Conservation (phyloP, 345 rosid genomes). For the Brassica cretica region DNA sequence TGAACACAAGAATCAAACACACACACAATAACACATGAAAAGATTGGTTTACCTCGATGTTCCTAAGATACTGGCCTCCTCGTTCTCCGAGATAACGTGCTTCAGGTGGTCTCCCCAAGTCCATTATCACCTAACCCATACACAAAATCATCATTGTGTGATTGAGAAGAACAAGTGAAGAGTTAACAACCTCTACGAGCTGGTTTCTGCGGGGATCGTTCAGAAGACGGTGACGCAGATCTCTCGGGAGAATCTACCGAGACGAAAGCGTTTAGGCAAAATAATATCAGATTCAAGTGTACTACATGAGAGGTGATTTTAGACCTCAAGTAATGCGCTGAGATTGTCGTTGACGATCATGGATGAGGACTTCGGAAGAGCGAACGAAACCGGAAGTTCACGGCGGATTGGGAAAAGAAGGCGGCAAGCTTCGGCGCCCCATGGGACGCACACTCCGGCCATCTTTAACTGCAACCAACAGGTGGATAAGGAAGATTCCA, state of each 20-base stretch:
- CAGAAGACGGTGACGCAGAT: slow-evolving; percentile 48
- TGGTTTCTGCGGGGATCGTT: slow-evolving; percentile 53
- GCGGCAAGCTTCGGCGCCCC: slow-evolving; percentile 26
- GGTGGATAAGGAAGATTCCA: slow-evolving; percentile 23
- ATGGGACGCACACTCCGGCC: slow-evolving; percentile 34
- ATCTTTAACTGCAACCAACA: slow-evolving; percentile 13
- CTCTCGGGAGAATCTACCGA: slow-evolving; percentile 58
- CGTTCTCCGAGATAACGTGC: slow-evolving; percentile 65
- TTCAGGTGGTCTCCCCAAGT: slow-evolving; percentile 61
- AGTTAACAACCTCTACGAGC: slow-evolving; percentile 52
- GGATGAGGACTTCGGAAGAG: slow-evolving; percentile 27
- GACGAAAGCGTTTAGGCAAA: neutral
- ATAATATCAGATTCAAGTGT: neutral
- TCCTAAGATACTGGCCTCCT: slow-evolving; percentile 55
- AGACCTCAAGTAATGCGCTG: slow-evolving; percentile 48
- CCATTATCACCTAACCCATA: slow-evolving; percentile 50
- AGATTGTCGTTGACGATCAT: slow-evolving; percentile 53
- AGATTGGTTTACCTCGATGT: slow-evolving; percentile 45
- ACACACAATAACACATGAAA: neutral
- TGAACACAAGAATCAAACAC: neutral
- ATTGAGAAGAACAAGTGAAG: neutral
- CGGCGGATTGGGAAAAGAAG: slow-evolving; percentile 12
- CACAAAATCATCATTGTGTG: neutral
- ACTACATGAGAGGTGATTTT: neutral
- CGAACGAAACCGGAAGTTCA: slow-evolving; percentile 1